A percentile compares a stretch with the other conserved stretches of the same genome.
phyloP scores from a whole-genome alignment of 2,329 filamentous ascomycete species.

The Zymoseptoria passerinii region DNA sequence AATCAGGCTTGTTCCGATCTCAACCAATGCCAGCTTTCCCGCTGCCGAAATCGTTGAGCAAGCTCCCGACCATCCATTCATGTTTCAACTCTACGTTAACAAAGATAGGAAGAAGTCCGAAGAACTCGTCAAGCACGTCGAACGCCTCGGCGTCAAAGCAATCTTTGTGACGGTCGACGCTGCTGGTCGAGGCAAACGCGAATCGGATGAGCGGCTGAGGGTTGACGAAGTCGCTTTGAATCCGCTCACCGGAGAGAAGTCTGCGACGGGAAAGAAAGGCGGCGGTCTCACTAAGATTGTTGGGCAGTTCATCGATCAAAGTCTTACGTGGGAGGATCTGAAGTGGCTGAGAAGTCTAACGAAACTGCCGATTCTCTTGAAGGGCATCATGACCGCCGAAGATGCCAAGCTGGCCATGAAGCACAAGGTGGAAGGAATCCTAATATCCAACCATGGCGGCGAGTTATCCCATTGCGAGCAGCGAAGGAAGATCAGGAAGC shows the following conservation, averaged over 20 bases:
- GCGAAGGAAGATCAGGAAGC: no score
- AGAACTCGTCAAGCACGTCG: slow-evolving; percentile 41
- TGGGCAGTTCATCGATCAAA: slow-evolving; percentile 48
- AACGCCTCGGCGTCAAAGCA: slow-evolving; percentile 41
- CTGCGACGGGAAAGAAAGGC: slow-evolving; percentile 42
- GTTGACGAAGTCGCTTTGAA: slow-evolving; percentile 16
- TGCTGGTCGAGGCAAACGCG: slow-evolving; percentile 49
- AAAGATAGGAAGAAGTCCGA: slow-evolving; percentile 46
- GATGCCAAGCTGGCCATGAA: slow-evolving; percentile 36
- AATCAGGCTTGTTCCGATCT: slow-evolving; percentile 11
- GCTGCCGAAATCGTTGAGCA: slow-evolving; percentile 23
- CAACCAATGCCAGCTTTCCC: slow-evolving; percentile 26
- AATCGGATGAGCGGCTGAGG: slow-evolving; percentile 35
- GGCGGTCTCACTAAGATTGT: slow-evolving; percentile 45
- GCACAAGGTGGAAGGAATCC: slow-evolving; percentile 38
- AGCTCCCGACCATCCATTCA: slow-evolving; percentile 31
- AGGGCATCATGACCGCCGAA: slow-evolving; percentile 34
- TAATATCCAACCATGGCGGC: slow-evolving; percentile 41
- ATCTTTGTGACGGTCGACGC: slow-evolving; percentile 54
- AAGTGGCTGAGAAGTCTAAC: slow-evolving; percentile 30
- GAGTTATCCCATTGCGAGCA: slow-evolving; percentile 15
- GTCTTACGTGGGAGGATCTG: slow-evolving; percentile 43
- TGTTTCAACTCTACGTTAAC: slow-evolving; percentile 58
- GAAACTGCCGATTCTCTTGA: slow-evolving; percentile 28
- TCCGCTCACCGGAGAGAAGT: slow-evolving; percentile 35